Evolutionary conservation across 495 filamentous ascomycete genomes (phyloP).

Genomic region (Penicillium riverlandense): DNA sequence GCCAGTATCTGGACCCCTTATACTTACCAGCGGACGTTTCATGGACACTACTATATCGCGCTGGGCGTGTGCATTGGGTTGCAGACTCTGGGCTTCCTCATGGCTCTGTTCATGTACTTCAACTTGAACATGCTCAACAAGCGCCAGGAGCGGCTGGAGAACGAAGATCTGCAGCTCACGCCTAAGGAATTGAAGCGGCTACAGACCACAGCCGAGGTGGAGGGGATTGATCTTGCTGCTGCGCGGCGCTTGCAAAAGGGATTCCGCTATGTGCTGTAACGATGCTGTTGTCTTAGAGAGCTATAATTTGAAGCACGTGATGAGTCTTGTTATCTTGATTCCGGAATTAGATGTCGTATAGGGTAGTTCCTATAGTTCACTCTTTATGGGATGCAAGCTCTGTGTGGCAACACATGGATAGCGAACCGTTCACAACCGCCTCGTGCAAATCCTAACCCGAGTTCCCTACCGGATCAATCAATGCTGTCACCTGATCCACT

Average conservation of each 20-base stretch:
- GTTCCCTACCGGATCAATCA: too few relatives aligned
- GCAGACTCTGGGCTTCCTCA: conserved; percentile 29
- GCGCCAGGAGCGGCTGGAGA: conserved; percentile 37
- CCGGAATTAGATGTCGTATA: too few relatives aligned
- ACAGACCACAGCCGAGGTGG: conserved; percentile 39
- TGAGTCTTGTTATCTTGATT: too few relatives aligned
- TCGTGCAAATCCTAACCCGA: too few relatives aligned
- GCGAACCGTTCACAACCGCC: too few relatives aligned
- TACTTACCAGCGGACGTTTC: conserved; percentile 33
- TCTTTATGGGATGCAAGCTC: too few relatives aligned
- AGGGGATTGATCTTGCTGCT: conserved; percentile 40
- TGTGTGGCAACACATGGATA: too few relatives aligned
- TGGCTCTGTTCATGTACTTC: conserved; percentile 34
- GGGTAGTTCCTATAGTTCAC: too few relatives aligned
- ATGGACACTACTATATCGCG: conserved; percentile 35
- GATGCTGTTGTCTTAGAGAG: neutral
- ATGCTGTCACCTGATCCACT: too few relatives aligned
- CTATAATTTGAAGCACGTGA: too few relatives aligned
- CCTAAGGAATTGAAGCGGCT: conserved; percentile 35
- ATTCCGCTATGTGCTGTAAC: conserved; percentile 37
- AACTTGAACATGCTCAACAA: conserved; percentile 37
- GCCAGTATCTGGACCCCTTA: conserved; percentile 50
- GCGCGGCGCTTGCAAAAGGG: conserved; percentile 41
- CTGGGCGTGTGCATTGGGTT: conserved; percentile 43
- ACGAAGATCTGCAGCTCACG: conserved; percentile 31